phyloP scores from a whole-genome alignment of 495 filamentous ascomycete genomes.

The Diplogelasinospora grovesii region DNA sequence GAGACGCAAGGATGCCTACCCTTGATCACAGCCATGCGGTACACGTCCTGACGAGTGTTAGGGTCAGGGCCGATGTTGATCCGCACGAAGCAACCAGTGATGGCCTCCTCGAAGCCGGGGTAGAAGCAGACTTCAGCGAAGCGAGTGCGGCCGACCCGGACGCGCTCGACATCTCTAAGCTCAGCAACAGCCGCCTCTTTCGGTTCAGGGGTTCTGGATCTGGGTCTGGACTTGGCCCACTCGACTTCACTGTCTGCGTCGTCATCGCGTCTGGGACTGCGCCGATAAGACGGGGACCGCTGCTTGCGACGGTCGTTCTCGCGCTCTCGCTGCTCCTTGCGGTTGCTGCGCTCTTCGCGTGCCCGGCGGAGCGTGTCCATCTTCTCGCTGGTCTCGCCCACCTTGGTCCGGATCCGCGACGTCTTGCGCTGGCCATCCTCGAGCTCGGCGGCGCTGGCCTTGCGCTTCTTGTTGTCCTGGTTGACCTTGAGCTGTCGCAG shows the following conservation, averaged over 20 bases:
- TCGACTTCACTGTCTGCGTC: conserved; percentile 78
- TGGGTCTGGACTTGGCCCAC: conserved; percentile 50
- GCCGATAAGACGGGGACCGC: conserved; percentile 34
- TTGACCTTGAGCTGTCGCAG: conserved; percentile 74
- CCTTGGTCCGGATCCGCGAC: conserved; percentile 74
- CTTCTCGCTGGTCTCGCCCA: conserved; percentile 67
- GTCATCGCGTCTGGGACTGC: conserved; percentile 53
- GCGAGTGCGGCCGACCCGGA: conserved; percentile 70
- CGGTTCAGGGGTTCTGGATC: conserved; percentile 40
- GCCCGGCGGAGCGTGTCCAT: conserved; percentile 80
- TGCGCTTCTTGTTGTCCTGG: conserved; percentile 70
- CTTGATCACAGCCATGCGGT: conserved; percentile 82
- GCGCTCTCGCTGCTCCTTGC: conserved; percentile 64
- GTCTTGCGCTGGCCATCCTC: conserved; percentile 72
- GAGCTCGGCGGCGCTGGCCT: conserved; percentile 65
- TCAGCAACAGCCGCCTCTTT: conserved; percentile 51
- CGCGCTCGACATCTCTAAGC: conserved; percentile 73
- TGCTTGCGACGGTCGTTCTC: conserved; percentile 55
- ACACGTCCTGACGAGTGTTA: conserved; percentile 61
- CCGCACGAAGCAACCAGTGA: conserved; percentile 72
- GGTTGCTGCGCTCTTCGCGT: conserved; percentile 74
- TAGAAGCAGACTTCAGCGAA: conserved; percentile 86
- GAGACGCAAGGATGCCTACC: conserved; percentile 45
- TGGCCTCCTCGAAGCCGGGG: conserved; percentile 75
- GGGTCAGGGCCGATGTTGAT: conserved; percentile 69